phyloP scores from a whole-genome alignment of 176 grass and related monocot genomes.

The Themeda triandra region DNA sequence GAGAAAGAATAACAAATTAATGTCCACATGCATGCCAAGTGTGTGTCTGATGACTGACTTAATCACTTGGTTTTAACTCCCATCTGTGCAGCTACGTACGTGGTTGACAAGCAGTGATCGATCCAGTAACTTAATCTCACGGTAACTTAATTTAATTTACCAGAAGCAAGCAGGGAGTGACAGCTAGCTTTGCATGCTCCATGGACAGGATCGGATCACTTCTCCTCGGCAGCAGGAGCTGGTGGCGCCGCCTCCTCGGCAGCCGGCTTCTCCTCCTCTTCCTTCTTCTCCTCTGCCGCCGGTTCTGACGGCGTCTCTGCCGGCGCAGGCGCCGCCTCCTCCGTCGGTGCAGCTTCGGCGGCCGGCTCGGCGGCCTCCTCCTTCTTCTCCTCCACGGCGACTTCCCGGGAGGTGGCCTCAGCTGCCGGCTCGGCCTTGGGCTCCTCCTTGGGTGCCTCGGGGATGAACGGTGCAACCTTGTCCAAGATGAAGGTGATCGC shows the following conservation, averaged over 20 bases:
- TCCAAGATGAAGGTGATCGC: conserved; percentile 79
- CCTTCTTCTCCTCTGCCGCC: conserved; percentile 28
- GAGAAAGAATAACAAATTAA: conserved; percentile 69
- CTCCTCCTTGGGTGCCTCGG: conserved; percentile 53
- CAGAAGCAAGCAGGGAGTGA: not conserved
- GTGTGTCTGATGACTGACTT: not conserved
- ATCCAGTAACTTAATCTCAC: conserved; percentile 16
- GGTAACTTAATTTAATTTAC: conserved; percentile 39
- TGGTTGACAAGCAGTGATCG: not conserved
- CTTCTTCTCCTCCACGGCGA: conserved; percentile 49
- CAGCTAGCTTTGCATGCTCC: conserved; percentile 2
- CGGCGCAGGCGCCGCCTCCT: not conserved
- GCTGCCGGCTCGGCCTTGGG: not conserved
- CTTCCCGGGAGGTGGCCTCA: conserved; percentile 44
- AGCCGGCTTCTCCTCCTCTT: conserved; percentile 22
- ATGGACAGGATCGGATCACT: conserved; percentile 15
- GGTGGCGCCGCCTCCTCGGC: not conserved
- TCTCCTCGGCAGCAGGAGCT: conserved; percentile 11
- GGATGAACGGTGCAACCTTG: conserved; percentile 74
- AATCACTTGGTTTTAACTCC: conserved; percentile 4
- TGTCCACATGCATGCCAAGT: conserved; percentile 50
- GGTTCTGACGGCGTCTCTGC: not conserved
- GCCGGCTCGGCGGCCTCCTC: conserved; percentile 38
- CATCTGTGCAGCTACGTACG: conserved; percentile 7
- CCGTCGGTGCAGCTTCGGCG: not conserved